Conservation (phyloP, 1,284 basidiomycete species). For the Malassezia cuniculi region DNA sequence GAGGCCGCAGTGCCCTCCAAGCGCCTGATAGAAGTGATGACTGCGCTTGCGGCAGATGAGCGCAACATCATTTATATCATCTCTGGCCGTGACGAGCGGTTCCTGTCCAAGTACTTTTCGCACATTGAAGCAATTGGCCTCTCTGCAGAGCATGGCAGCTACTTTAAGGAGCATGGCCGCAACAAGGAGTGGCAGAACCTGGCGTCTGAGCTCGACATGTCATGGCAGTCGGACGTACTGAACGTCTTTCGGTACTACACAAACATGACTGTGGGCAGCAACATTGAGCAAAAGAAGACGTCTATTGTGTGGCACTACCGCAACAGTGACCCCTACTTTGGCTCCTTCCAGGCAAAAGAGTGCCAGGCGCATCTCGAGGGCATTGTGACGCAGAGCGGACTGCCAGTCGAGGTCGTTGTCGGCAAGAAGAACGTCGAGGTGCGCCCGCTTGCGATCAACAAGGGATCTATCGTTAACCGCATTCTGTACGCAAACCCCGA, state of each 20-base stretch:
- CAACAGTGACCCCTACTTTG: slow-evolving; percentile 84
- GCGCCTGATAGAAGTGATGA: slow-evolving; percentile 62
- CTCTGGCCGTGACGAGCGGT: slow-evolving; percentile 84
- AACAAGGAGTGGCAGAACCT: slow-evolving; percentile 68
- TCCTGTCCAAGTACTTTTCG: slow-evolving; percentile 82
- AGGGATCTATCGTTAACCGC: slow-evolving; percentile 94
- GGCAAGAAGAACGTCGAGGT: slow-evolving; percentile 99
- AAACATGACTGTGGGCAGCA: slow-evolving; percentile 83
- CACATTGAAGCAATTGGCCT: slow-evolving; percentile 72
- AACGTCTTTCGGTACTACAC: slow-evolving; percentile 95
- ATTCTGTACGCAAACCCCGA: slow-evolving; percentile 83
- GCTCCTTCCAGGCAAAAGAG: slow-evolving; percentile 56
- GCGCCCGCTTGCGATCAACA: slow-evolving; percentile 83
- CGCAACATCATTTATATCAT: slow-evolving; percentile 90
- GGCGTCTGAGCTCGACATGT: slow-evolving; percentile 84
- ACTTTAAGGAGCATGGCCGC: slow-evolving; percentile 62
- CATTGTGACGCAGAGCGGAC: slow-evolving; percentile 47
- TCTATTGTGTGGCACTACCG: slow-evolving; percentile 98
- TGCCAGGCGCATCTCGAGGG: slow-evolving; percentile 92
- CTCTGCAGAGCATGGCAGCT: slow-evolving; percentile 90
- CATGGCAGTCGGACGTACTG: slow-evolving; percentile 88
- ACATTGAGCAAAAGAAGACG: slow-evolving; percentile 92
- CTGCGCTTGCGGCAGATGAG: slow-evolving; percentile 62
- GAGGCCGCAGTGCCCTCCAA: slow-evolving; percentile 71
- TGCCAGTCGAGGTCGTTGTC: slow-evolving; percentile 46